Percentiles rank a stretch among this genome's conserved stretches.
phyloP scores from a whole-genome alignment of 495 filamentous ascomycete species.

The Xylaria telfairii region DNA sequence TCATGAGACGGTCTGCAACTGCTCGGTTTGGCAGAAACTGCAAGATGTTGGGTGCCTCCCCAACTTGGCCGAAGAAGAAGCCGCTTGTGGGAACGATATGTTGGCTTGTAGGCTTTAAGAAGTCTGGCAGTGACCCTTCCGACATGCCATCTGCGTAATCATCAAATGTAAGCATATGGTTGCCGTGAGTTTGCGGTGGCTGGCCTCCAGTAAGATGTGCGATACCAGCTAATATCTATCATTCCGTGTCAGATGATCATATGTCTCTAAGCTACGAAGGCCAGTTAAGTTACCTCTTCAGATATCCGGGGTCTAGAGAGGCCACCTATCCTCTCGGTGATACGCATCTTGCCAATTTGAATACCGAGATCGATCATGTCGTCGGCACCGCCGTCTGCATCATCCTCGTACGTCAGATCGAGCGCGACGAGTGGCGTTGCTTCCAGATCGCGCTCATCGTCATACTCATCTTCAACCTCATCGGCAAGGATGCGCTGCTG shows the following conservation, averaged over 20 bases:
- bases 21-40: constrained; percentile 59
- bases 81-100: constrained; percentile 67
- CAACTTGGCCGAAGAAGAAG: constrained; percentile 67
- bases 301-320: constrained; percentile 64
- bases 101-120: constrained; percentile 56
- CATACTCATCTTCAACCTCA: constrained; percentile 52
- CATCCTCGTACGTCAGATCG: constrained; percentile 70
- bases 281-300: constrained; percentile 62
- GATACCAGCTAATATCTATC: constrained; percentile 41
- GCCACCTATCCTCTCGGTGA: constrained; percentile 73
- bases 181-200: constrained; percentile 26
- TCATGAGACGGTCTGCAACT: constrained; percentile 61
- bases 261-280: constrained; percentile 18
- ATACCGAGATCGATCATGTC: constrained; percentile 75
- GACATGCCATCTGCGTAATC: constrained; percentile 24
- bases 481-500: constrained; percentile 51
- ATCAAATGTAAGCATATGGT: constrained; percentile 29
- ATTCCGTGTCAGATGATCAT: constrained; percentile 16
- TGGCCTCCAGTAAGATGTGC: constrained; percentile 14
- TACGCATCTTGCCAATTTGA: constrained; percentile 70
- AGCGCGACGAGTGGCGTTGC: constrained; percentile 60
- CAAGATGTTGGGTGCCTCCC: constrained; percentile 55
- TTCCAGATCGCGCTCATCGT: constrained; percentile 59
- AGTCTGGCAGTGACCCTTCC: constrained; percentile 43
- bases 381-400: constrained; percentile 59